Evolutionary conservation across 805 yeast species (phyloP), one percentile per base, ranked within the genome.

Genomic region (Candida maesae): DNA sequence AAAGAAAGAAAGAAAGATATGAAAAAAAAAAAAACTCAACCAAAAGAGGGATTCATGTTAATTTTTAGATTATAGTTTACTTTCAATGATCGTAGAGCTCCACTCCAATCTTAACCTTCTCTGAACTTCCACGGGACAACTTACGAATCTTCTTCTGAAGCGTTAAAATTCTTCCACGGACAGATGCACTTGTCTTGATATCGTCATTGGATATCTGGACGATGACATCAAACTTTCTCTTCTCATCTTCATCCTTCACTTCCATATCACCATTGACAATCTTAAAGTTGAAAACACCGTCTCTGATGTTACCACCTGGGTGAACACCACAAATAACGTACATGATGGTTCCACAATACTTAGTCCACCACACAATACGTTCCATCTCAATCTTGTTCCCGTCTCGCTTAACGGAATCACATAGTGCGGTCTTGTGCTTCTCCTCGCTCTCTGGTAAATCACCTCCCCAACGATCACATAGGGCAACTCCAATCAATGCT

Each of bases 401-500:
- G 33, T 66, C 70, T 37, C 74, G 68, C 39, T 73, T 55, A 5
- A 77, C 80, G 27, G 75, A 52, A 35, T 66, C 70, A 49, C 76
- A 79, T 27, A 78, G 56, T 7, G 65, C 63, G 10, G 66, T 58
- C 49, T 73, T 73, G 51, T 67, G 73, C 16, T 48, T 58, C 40
- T 68, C 73, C 47, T 78, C 81, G 34, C 65, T 61, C 30, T 74
- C 77, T 13, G 87, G 84, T 12, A 83, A 65, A 47, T 81, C 88
- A 4, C 84, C 87, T 26, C 91, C 91, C 91, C 91, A 84, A 49
- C 93, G 67, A 51, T 82, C 86, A 63, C 88, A 79, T 19, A 84
- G 64, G 2, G 88, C 85, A 23, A 84, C 72, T 0, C 91, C 91
- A 11, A 83, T 71, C 35, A 84, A 61, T 0, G 87, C 88, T 41